These are phyloP conservation scores for Botryotinia calthae DNA, from an alignment of 2,329 filamentous ascomycete genomes.

Conservation along the genomic window DNA sequence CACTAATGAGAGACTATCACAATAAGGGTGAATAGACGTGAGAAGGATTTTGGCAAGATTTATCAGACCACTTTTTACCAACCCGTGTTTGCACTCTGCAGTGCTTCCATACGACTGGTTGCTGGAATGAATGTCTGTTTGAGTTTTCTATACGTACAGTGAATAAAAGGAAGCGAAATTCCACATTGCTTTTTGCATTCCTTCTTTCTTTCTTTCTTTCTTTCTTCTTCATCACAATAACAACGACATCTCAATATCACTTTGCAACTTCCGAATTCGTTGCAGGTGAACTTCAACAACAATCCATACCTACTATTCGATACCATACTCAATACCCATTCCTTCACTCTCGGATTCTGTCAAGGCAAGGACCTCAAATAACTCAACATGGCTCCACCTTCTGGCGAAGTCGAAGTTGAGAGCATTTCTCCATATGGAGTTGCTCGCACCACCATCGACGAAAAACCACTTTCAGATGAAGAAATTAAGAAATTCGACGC, in stretches of 20 bases:
- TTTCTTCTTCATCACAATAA: background rate
- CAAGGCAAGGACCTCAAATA: background rate
- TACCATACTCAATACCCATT: background rate
- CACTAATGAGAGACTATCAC: background rate
- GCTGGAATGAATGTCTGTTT: background rate
- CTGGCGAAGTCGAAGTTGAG: slow-evolving; percentile 43
- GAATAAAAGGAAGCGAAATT: background rate
- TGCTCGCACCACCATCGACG: slow-evolving; percentile 63
- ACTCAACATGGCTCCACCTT: slow-evolving; percentile 30
- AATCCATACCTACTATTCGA: background rate
- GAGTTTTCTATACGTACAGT: background rate
- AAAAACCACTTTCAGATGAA: slow-evolving; percentile 59
- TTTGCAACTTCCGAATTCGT: background rate
- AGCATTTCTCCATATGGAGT: slow-evolving; percentile 63
- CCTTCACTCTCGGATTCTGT: too few relatives aligned
- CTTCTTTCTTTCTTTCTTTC: background rate
- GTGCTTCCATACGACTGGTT: background rate
- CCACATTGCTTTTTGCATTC: background rate
- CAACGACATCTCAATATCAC: background rate
- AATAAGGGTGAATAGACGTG: background rate
- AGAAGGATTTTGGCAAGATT: background rate
- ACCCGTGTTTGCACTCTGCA: background rate
- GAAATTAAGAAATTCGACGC: slow-evolving; percentile 68
- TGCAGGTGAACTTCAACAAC: background rate
- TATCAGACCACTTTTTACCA: slow-evolving; percentile 8